Percentiles rank a stretch among this genome's conserved stretches.
Evolutionary conservation across 495 filamentous ascomycete species (phyloP).

Genomic region (Aspergillus haitiensis): DNA sequence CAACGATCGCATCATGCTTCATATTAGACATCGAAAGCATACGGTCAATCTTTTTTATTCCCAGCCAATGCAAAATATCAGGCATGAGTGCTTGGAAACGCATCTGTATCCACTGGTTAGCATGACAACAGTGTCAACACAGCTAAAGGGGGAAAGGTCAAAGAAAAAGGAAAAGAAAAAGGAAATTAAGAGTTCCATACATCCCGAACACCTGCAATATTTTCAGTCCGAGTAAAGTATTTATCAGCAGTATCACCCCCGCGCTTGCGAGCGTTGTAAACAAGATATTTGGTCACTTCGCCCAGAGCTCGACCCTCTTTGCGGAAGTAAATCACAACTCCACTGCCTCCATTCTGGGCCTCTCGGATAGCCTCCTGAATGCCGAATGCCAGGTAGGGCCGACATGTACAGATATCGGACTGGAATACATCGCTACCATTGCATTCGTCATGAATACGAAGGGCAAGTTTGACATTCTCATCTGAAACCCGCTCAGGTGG

Average conservation of each 20-base stretch:
- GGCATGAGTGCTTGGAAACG: conserved; percentile 99
- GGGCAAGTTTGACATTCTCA: conserved; percentile 75
- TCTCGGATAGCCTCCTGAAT: conserved; percentile 96
- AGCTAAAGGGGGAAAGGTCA: neutral
- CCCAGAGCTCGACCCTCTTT: conserved; percentile 94
- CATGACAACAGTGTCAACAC: neutral
- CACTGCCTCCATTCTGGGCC: conserved; percentile 90
- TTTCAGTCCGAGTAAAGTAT: conserved; percentile 96
- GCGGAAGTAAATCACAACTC: conserved; percentile 98
- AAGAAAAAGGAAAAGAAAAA: neutral
- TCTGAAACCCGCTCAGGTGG: conserved; percentile 92
- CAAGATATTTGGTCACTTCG: conserved; percentile 97
- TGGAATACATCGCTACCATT: conserved; percentile 98
- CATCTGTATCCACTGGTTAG: conserved; percentile 54
- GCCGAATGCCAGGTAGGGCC: conserved; percentile 94
- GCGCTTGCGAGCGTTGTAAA: conserved; percentile 88
- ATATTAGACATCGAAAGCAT: conserved; percentile 99
- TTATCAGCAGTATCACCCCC: conserved; percentile 88
- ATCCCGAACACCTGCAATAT: conserved; percentile 90
- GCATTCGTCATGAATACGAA: conserved; percentile 96
- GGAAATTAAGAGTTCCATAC: conserved; percentile 25
- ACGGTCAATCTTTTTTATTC: conserved; percentile 96
- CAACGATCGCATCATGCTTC: conserved; percentile 98
- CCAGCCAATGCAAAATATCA: conserved; percentile 96
- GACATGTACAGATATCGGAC: conserved; percentile 96